A percentile compares a stretch with the other conserved stretches of the same genome.
Evolutionary conservation across 2,329 filamentous ascomycete species (phyloP).

Genomic region (Fusarium anguioides): DNA sequence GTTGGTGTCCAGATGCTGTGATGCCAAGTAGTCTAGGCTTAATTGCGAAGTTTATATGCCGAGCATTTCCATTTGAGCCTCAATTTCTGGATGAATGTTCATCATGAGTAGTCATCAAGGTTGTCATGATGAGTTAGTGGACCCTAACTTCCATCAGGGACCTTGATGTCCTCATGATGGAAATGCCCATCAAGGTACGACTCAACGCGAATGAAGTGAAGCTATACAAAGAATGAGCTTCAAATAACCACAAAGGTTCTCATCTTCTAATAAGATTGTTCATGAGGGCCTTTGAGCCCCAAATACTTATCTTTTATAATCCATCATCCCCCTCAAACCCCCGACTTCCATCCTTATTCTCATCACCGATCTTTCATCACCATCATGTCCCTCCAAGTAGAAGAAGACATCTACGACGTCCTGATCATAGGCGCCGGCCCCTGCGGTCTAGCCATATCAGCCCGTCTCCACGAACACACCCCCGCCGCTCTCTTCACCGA

Average conservation of each 20-base stretch:
- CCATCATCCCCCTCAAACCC: not conserved
- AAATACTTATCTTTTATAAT: conserved; percentile 1
- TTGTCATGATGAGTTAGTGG: conserved; percentile 21
- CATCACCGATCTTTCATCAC: not conserved
- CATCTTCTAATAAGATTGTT: not conserved
- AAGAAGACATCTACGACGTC: conserved; percentile 68
- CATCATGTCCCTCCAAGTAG: conserved; percentile 19
- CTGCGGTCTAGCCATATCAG: conserved; percentile 78
- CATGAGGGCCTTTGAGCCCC: not conserved
- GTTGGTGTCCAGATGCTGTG: not conserved
- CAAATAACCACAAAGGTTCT: conserved; percentile 27
- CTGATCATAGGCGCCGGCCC: conserved; percentile 80
- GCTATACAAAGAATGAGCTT: not conserved
- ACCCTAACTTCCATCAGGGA: conserved; percentile 6
- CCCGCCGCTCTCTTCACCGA: conserved; percentile 86
- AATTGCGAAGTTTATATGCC: not conserved
- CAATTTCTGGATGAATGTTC: too few relatives aligned
- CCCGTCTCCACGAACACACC: conserved; percentile 76
- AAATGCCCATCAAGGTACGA: conserved; percentile 36
- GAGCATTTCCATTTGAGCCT: fast-evolving
- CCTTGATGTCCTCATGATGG: conserved; percentile 40
- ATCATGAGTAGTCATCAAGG: not conserved
- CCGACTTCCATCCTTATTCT: not conserved
- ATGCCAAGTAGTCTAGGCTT: not conserved
- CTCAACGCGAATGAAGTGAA: not conserved